Evolutionary conservation across 371 early-diverging fungal genomes (phyloP), one percentile per base, ranked within the genome.

Genomic region (Lichtheimia hyalospora): DNA sequence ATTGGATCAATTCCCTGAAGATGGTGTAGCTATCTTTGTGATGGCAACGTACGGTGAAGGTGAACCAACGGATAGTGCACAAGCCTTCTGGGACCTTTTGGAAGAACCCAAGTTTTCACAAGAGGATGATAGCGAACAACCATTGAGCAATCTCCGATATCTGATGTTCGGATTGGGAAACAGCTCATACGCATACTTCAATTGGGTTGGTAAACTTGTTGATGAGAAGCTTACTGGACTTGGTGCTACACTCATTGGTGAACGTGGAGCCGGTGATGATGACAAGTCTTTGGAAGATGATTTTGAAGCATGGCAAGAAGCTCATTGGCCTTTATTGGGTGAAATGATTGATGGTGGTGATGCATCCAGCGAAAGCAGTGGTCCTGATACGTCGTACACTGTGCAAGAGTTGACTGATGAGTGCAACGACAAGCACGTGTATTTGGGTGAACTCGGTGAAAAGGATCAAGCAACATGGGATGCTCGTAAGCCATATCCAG

Each of bases 161-260:
- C 79, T 92, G 23, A 67, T 92, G 48, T 97, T 97, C 85, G 96
- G 92, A 16, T 86, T 97, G 39, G 97, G 97, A 52, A 97, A 96
- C 86, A 91, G 83, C 62, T 95, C 97, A 13, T 97, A 97, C 73
- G 94, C 94, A 72, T 88, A 91, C 67, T 96, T 87, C 73, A 95
- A 96, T 70, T 84, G 87, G 52, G 90, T 89, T 44, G 82, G 82
- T 24, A 77, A 89, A 34, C 70, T 80, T 1, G 62, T 92, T 18
- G 91, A 92, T 57, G 76, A 77, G 43, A 77, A 83, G 24, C 69
- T 96, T 58, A 66, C 63, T 23, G 72, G 68, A 15, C 75, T 89
- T 49, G 96, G 96, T 24, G 96, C 91, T 14, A 70, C 63, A 13
- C 81, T 91, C 14, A 64, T 96, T 53, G 91, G 90, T 46, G 85